Base-by-base conservation (phyloP, 345 rosid species). In the Dimocarpus longan region DNA sequence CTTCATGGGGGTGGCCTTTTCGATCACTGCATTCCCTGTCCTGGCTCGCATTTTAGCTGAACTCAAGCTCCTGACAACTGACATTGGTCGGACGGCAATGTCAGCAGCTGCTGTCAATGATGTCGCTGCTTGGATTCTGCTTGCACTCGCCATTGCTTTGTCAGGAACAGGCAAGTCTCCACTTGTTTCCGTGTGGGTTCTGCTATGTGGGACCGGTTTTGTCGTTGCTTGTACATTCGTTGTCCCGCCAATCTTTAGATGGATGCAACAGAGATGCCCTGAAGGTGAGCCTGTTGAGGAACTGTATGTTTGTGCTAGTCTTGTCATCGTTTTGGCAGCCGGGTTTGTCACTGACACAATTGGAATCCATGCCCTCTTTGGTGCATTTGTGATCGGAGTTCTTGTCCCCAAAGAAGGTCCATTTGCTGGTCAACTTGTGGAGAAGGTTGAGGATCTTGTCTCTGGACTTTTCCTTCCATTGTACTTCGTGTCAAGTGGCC, bases 1-100 rank as follows among this genome's bases (percentile, higher is more conserved):
- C 3, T 93, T 92, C 89, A 93, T 93, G 95, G 97, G 98, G 18
- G 98, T 93, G 19, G 91, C 98, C 3, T 89, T 91, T 75, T 92
- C 95, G 0, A 86, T 93, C 74, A 93, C 98, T 5, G 98, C 97
- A 32, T 93, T 93, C 80, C 97, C 95, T 0, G 92, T 93, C 69
- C 73, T 93, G 72, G 98, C 98, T 44, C 97, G 97, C 67, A 93
- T 93, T 70, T 81, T 93, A 68, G 98, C 97, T 0, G 98, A 93
- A 77, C 89, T 93, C 43, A 93, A 92, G 87, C 95, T 93, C 10
- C 84, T 93, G 60, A 93, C 98, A 0, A 92, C 97, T 8, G 97
- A 91, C 48, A 75, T 93, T 13, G 98, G 98, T 46, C 89, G 85
- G 10, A 84, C 91, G 76, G 93, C 98, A 5, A 88, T 93, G 91